Conservation (phyloP, 23 red algal species). For the Gracilaria gracilis region DNA sequence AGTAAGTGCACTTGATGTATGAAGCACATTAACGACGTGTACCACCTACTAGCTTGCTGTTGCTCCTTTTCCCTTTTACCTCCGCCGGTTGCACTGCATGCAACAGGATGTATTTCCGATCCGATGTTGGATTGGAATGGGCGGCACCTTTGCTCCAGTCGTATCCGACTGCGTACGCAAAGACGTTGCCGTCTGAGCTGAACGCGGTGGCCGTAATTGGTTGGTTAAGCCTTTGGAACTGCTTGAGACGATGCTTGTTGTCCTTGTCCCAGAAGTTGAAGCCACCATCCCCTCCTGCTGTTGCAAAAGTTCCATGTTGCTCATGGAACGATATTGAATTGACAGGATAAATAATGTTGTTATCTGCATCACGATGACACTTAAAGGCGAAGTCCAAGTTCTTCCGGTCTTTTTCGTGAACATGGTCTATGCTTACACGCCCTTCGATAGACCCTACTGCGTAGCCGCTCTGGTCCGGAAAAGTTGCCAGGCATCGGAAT, state of each 20-base stretch:
- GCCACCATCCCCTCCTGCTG: conserved; percentile 82
- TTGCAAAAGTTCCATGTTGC: conserved; percentile 86
- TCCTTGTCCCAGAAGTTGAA: conserved; percentile 99
- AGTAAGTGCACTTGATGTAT: background rate
- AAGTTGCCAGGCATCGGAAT: conserved; percentile 90
- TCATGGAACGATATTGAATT: conserved; percentile 96
- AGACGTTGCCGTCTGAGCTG: conserved; percentile 90
- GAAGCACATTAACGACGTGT: background rate
- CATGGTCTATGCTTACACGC: conserved; percentile 94
- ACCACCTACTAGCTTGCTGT: conserved; percentile 36
- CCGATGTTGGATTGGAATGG: conserved; percentile 63
- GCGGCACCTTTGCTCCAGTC: conserved; percentile 95
- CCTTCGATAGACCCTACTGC: conserved; percentile 93
- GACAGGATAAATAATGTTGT: conserved; percentile 77
- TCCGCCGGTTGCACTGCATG: conserved; percentile 89
- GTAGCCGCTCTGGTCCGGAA: conserved; percentile 89
- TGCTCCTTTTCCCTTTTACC: conserved; percentile 71
- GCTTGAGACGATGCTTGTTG: conserved; percentile 91
- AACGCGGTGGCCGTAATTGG: conserved; percentile 89
- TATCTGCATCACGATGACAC: conserved; percentile 90
- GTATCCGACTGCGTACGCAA: conserved; percentile 95
- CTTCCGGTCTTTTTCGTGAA: conserved; percentile 83
- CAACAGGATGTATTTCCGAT: conserved; percentile 86
- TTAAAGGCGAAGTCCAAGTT: conserved; percentile 94
- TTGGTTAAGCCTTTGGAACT: conserved; percentile 88